Evolutionary conservation across 257 asterid species (phyloP).

Genomic region (Solanum etuberosum): DNA sequence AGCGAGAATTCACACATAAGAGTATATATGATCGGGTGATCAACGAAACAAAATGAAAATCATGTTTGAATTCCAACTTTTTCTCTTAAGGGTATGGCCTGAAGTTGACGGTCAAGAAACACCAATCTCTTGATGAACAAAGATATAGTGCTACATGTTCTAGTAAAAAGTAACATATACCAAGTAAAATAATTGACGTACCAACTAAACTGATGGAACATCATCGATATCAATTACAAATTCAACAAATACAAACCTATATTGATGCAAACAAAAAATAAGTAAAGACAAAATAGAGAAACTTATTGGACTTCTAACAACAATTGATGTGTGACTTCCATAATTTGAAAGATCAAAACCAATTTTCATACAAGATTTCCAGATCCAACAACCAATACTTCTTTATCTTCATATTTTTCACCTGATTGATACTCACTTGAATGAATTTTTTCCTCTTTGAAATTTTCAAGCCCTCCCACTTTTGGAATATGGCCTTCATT

Average conservation of each 20-base stretch:
- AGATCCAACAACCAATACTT: neutral
- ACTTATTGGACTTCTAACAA: neutral
- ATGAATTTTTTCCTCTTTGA: too few species aligned
- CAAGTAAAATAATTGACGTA: neutral
- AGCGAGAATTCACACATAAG: neutral
- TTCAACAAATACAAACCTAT: neutral
- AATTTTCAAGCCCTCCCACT: too few species aligned
- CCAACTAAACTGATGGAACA: neutral
- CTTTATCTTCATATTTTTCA: neutral
- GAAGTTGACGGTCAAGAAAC: neutral
- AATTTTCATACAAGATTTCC: neutral
- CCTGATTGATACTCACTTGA: neutral
- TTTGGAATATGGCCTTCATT: too few species aligned
- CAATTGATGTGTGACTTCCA: neutral
- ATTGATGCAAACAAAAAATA: neutral
- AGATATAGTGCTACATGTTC: neutral
- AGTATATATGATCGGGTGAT: too few species aligned
- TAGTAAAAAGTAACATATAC: neutral
- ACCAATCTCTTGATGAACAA: too few species aligned
- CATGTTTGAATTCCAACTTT: neutral
- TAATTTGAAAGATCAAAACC: neutral
- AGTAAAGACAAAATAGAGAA: neutral
- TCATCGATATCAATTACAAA: neutral
- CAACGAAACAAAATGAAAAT: too few species aligned
- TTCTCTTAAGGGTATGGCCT: neutral